Base-by-base conservation (phyloP, 2,329 filamentous ascomycete species). In the Didymella pinodella region DNA sequence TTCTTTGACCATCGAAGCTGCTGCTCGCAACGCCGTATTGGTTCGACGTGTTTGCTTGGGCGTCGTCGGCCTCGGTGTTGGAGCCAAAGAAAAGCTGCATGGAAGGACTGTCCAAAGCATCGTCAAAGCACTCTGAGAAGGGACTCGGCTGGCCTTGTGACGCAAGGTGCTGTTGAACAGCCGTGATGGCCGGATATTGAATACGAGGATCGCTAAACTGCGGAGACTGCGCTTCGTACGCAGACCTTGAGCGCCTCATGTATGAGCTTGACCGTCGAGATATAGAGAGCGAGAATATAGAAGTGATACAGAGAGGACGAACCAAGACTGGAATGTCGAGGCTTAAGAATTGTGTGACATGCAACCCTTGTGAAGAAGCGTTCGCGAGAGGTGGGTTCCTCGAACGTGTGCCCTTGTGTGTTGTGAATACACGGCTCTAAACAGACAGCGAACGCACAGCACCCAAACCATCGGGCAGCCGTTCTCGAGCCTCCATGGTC, bases 21-120 rank as follows among this genome's bases (percentile, higher is more conserved):
- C 49, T 26, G 25, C 40, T 54, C 20, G 61, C 45, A 36, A 47
- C 20, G 16, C 36, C 43, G 48, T 48, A 54, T 59, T 67, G 68
- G 62, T 48, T 49, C 22, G 50, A 47, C n/a, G 59, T 56, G 65
- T 66, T 67, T 71, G 66, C 49, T 41, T 52, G 46, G 12, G 26
- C 51, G 41, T 47, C 20, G 29, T 48, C 41, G 3, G 22, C 45
- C 12, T 54, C 50, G 36, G 45, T 29, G 28, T 47, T 46, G 6
- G 51, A 31, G 6, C 49, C 51, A 26, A 55, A 41, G 31, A 32
- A 48, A 1, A 51, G 48, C 48, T 64, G 54, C 48, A 61, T n/a
- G 31, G 52, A 5, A 3, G 25, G 28, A 20, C 14, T 14, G 12
- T 41, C 12, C 44, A 53, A 51, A 36, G 48, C 31, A n/a, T 61